Conservation (phyloP, 257 asterid species). For the Gentiana straminea region DNA sequence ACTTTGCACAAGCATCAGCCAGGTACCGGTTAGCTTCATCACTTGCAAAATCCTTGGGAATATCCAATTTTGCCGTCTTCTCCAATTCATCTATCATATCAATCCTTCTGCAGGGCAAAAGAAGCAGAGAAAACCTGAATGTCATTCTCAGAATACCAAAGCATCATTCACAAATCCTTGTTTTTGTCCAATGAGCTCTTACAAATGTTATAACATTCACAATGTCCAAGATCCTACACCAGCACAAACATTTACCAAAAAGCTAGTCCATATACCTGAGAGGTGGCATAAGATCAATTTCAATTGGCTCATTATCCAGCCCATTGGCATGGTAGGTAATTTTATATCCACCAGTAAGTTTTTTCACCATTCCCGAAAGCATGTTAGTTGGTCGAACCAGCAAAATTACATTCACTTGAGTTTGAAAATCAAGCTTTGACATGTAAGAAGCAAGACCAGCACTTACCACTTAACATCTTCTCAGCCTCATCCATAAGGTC, state of each 20-base stretch:
- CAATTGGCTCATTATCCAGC: slow-evolving; percentile 56
- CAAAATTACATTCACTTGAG: slow-evolving; percentile 7
- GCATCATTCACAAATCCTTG: too few species aligned
- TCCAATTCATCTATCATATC: slow-evolving; percentile 93
- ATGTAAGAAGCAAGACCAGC: too few species aligned
- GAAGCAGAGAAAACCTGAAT: neutral
- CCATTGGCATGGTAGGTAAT: slow-evolving; percentile 89
- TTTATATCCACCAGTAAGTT: slow-evolving; percentile 77
- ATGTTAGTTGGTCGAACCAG: neutral
- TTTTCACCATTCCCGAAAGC: slow-evolving; percentile 73
- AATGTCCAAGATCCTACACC: neutral
- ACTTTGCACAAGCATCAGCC: slow-evolving; percentile 57
- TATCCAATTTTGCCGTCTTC: slow-evolving; percentile 57
- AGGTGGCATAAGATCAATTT: slow-evolving; percentile 95
- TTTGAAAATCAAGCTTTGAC: too few species aligned
- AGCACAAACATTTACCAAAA: neutral
- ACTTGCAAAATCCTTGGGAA: slow-evolving; percentile 78
- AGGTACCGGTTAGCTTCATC: slow-evolving; percentile 71
- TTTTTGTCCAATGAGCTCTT: too few species aligned
- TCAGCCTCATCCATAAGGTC: too few species aligned
- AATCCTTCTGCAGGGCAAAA: slow-evolving; percentile 44
- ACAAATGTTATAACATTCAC: too few species aligned
- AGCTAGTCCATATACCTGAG: slow-evolving; percentile 50
- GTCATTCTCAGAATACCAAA: neutral
- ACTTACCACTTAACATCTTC: too few species aligned